Percentiles rank a stretch among this genome's conserved stretches.
phyloP scores from a whole-genome alignment of 73 alveolate genomes.

The Paramecium caudatum region DNA sequence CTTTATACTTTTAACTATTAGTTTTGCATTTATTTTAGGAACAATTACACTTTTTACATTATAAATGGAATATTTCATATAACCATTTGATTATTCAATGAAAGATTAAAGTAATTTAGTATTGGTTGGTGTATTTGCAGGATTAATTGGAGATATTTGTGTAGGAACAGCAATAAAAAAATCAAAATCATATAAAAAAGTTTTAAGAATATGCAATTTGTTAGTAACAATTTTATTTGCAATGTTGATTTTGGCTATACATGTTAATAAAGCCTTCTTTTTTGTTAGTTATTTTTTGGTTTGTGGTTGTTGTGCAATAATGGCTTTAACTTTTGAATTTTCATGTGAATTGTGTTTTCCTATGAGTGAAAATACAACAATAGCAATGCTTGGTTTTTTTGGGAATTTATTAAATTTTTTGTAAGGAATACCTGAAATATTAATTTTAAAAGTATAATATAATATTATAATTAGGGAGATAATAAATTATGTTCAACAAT shows the following conservation, averaged over 20 bases:
- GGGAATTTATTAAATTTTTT: conserved; percentile 42
- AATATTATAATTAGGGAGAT: background rate
- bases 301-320: conserved; percentile 56
- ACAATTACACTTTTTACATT: conserved; percentile 57
- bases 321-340: conserved; percentile 67
- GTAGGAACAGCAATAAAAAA: conserved; percentile 65
- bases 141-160: conserved; percentile 63
- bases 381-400: conserved; percentile 57
- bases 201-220: conserved; percentile 35
- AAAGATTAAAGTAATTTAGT: conserved; percentile 55
- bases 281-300: conserved; percentile 41
- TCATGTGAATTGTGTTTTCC: conserved; percentile 64
- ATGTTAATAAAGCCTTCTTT: conserved; percentile 42
- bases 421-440: conserved; percentile 66
- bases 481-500: background rate
- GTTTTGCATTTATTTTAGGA: conserved; percentile 65
- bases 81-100: background rate
- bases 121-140: conserved; percentile 40
- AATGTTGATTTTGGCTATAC: conserved; percentile 6
- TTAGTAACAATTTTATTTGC: conserved; percentile 13
- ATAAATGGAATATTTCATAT: conserved; percentile 45
- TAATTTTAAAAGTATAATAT: background rate
- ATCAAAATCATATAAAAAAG: conserved; percentile 51
- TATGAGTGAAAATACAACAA: conserved; percentile 53
- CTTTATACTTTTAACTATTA: conserved; percentile 40